A percentile compares a stretch with the other conserved stretches of the same genome.
Conservation (phyloP, 176 grass and related monocot species). For the maize (Zea mays) region Zm-B73-REFERENCE-NAM-5.0 NC_050105.1:41689001-41689500, state of each 20-base stretch:
- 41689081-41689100: conserved; percentile 11
- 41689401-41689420: conserved; percentile 23
- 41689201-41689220: not conserved
- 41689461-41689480: conserved; percentile 69
- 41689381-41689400: not conserved
- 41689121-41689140: conserved; percentile 15
- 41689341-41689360: conserved; percentile 63
- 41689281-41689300: conserved; percentile 88
- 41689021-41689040: not conserved
- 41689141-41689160: not conserved
- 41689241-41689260: conserved; percentile 75
- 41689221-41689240: conserved; percentile 67
- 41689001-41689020: not conserved
- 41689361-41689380: conserved; percentile 61
- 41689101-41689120: conserved; percentile 21
- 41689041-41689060: not conserved
- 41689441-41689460: conserved; percentile 46
- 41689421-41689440: conserved; percentile 40
- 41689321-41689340: conserved; percentile 50
- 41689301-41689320: conserved; percentile 70
- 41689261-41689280: conserved; percentile 73
- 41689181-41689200: conserved; percentile 8
- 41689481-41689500: conserved; percentile 85
- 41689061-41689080: not conserved
- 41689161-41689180: conserved; percentile 18